These are phyloP conservation scores for Fomitopsis palustris DNA, from an alignment of 1,284 basidiomycete species.

Conservation along the genomic window DNA sequence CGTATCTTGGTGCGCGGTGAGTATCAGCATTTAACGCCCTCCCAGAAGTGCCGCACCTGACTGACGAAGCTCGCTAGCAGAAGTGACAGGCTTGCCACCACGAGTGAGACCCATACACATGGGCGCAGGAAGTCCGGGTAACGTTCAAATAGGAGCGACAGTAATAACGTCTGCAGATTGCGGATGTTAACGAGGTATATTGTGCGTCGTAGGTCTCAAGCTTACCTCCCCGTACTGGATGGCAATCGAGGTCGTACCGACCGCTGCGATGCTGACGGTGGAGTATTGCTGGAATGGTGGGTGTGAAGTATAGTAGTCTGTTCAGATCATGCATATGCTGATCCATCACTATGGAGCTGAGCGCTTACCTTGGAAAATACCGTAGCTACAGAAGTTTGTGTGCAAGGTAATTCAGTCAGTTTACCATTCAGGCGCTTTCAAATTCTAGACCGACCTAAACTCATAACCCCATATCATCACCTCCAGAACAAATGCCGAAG, in stretches of 20 bases:
- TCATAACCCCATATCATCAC: slow-evolving; percentile 10
- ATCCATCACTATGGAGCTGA: too few species aligned
- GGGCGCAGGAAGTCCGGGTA: slow-evolving; percentile 21
- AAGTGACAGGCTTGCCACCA: slow-evolving; percentile 18
- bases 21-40: too few species aligned
- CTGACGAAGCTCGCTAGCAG: slow-evolving; percentile 25
- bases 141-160: slow-evolving; percentile 21
- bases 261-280: slow-evolving; percentile 9
- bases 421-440: background rate
- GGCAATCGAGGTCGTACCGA: slow-evolving; percentile 10
- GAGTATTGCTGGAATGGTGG: slow-evolving; percentile 12
- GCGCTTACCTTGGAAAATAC: slow-evolving; percentile 12
- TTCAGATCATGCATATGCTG: background rate
- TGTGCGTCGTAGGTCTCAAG: background rate
- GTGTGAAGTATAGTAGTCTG: slow-evolving; percentile 13
- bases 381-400: slow-evolving; percentile 7
- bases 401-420: too few species aligned
- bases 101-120: slow-evolving; percentile 22
- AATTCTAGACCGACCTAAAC: slow-evolving; percentile 5
- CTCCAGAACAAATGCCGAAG: slow-evolving; percentile 6
- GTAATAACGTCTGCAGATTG: slow-evolving; percentile 15
- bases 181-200: background rate
- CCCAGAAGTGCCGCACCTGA: slow-evolving; percentile 7
- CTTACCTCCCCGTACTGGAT: slow-evolving; percentile 10
- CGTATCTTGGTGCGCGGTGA: slow-evolving; percentile 14